Evolutionary conservation across 73 alveolate genomes (phyloP).

Genomic region (Durusdinium trenchii): DNA sequence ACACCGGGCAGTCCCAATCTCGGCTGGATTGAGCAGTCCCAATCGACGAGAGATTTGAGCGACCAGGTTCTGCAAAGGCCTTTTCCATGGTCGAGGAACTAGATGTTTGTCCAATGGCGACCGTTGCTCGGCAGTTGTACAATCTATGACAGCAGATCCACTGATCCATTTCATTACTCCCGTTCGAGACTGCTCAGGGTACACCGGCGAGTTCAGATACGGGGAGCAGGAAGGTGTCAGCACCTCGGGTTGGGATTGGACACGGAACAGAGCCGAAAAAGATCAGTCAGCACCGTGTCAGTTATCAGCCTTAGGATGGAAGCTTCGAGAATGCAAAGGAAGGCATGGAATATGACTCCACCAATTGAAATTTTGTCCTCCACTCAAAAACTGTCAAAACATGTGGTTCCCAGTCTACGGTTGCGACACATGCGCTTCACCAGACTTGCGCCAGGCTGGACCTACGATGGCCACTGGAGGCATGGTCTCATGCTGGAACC

Average conservation of each 20-base stretch:
- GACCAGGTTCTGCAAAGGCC: constrained; percentile 80
- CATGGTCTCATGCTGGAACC: constrained; percentile 46
- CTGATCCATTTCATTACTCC: background rate
- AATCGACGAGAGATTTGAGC: background rate
- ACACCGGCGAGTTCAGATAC: constrained; percentile 50
- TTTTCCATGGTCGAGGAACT: constrained; percentile 76
- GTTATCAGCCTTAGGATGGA: constrained; percentile 9
- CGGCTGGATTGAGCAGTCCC: background rate
- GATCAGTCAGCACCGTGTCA: too few relatives aligned
- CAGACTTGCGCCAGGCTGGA: constrained; percentile 28
- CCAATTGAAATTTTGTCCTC: background rate
- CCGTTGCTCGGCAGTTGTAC: background rate
- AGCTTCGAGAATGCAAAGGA: constrained; percentile 49
- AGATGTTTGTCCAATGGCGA: constrained; percentile 91
- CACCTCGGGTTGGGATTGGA: background rate
- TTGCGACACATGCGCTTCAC: background rate
- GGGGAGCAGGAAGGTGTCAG: constrained; percentile 80
- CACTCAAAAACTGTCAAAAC: background rate
- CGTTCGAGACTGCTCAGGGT: constrained; percentile 34
- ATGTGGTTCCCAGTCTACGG: background rate
- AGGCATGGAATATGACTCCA: constrained; percentile 28
- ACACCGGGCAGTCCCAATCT: constrained; percentile 65
- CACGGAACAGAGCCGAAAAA: background rate
- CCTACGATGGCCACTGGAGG: constrained; percentile 52
- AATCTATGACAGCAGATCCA: too few relatives aligned